A percentile compares a stretch with the other conserved stretches of the same genome.
Conservation (phyloP, 805 yeast species). For the Hanseniaspora nectarophila region DNA sequence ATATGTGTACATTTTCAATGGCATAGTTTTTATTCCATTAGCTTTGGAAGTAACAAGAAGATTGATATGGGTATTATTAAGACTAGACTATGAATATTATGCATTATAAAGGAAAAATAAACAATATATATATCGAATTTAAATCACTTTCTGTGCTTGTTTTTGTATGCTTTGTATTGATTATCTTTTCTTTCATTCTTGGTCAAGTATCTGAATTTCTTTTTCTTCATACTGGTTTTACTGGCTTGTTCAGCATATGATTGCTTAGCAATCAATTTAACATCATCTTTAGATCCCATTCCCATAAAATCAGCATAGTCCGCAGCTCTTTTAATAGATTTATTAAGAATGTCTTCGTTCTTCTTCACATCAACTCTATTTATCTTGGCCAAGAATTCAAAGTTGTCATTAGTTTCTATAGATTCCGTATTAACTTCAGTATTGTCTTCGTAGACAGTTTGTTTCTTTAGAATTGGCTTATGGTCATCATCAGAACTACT, state of each 20-base stretch:
- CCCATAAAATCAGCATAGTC: conserved; percentile 66
- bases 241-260: conserved; percentile 16
- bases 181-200: conserved; percentile 61
- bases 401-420: conserved; percentile 36
- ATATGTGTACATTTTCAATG: conserved; percentile 20
- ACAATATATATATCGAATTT: too few relatives aligned
- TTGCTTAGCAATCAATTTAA: conserved; percentile 19
- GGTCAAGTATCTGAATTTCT: conserved; percentile 79
- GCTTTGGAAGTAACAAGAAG: conserved; percentile 67
- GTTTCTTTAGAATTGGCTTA: conserved; percentile 28
- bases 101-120: too few relatives aligned
- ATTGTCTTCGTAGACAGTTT: conserved; percentile 28
- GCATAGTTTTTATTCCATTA: conserved; percentile 50
- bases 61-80: conserved; percentile 79
- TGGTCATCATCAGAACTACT: conserved; percentile 17
- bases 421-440: conserved; percentile 40
- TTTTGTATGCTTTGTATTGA: conserved; percentile 36
- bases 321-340: conserved; percentile 66
- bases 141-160: conserved; percentile 27
- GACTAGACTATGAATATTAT: conserved; percentile 65
- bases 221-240: conserved; percentile 36
- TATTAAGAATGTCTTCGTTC: conserved; percentile 57
- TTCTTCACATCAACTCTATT: conserved; percentile 61
- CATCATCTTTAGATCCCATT: conserved; percentile 33
- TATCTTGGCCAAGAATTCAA: conserved; percentile 51